Base-by-base conservation (phyloP, 176 grass and related monocot genomes). In the Guadua angustifolia region DNA sequence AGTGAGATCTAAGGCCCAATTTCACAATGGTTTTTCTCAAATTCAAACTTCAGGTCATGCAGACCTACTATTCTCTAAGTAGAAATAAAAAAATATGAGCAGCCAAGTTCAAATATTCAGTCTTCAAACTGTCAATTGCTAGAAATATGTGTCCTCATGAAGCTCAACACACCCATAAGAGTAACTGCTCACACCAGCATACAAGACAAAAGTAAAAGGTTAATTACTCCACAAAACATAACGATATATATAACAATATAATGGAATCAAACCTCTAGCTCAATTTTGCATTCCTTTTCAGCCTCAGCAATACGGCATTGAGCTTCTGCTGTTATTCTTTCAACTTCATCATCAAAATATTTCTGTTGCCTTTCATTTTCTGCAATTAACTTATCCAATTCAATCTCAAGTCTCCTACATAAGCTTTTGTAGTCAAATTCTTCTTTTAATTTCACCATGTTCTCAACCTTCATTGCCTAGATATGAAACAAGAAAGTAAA, bases 341-440 rank as follows among this genome's bases (percentile, higher is more conserved):
- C 91, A 88, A 96, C 67, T 74, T 99, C 93, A 84, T 92, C 97
- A 80, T 99, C 93, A 91, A 92, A 99, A 88, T 80, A 86, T 68
- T 99, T 96, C 2, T 49, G 77, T 66, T 99, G 97, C 71, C 97
- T 95, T 85, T 99, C 97, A 84, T 99, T 99, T 85, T 95, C 97
- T 73, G 91, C 89, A 4, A 96, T 94, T 73, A 99, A 89, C 66
- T 94, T 99, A 77, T 99, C 93, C 60, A 99, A 71, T 43, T 99
- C 97, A 84, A 99, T 91, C 85, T 92, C 97, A 86, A 96, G 93
- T 57, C 91, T 99, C 86, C 97, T 90, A 69, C 93, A 96, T 58
- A 99, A 89, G 79, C 97, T 99, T 89, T 99, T 99, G 86, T 96
- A 99, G 85, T 99, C 97, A 84, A 96, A 99, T 87, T 99, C 97